A percentile compares a stretch with the other conserved stretches of the same genome.
Conservation (phyloP, 257 asterid species). For the Echites panduratus region DNA sequence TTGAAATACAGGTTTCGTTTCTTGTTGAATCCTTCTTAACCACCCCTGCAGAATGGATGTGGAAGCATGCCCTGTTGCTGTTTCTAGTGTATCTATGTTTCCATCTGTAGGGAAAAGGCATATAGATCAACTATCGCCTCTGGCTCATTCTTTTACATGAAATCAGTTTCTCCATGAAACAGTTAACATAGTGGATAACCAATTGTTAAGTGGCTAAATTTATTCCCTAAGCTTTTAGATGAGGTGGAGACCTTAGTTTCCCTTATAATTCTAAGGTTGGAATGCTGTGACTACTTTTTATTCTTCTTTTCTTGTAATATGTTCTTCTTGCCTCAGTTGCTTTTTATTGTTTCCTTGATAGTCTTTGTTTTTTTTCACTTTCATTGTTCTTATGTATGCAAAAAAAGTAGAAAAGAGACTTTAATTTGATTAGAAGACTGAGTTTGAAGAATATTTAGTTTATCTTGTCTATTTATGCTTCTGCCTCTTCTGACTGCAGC, state of each 20-base stretch:
- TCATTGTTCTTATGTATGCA: not conserved
- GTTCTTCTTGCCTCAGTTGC: not conserved
- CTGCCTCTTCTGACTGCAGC: conserved; percentile 45
- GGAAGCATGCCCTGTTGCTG: not conserved
- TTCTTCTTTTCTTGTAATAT: not conserved
- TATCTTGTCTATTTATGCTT: conserved; percentile 19
- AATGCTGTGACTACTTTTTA: not conserved
- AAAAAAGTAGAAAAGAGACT: not conserved
- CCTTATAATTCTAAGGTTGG: not conserved
- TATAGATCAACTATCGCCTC: not conserved
- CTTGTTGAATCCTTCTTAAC: not conserved
- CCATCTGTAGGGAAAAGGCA: not conserved
- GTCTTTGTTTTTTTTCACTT: not conserved
- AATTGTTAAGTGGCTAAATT: not conserved
- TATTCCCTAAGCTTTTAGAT: too few relatives aligned
- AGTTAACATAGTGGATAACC: not conserved
- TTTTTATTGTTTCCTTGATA: not conserved
- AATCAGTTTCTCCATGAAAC: not conserved
- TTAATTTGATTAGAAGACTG: not conserved
- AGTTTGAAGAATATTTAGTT: not conserved
- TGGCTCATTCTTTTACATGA: not conserved
- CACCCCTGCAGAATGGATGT: not conserved
- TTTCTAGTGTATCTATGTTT: not conserved
- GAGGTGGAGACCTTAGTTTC: not conserved
- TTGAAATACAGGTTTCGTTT: not conserved